Evolutionary conservation across 805 yeast genomes (phyloP).

Genomic region (Wickerhamiella spandovensis): DNA sequence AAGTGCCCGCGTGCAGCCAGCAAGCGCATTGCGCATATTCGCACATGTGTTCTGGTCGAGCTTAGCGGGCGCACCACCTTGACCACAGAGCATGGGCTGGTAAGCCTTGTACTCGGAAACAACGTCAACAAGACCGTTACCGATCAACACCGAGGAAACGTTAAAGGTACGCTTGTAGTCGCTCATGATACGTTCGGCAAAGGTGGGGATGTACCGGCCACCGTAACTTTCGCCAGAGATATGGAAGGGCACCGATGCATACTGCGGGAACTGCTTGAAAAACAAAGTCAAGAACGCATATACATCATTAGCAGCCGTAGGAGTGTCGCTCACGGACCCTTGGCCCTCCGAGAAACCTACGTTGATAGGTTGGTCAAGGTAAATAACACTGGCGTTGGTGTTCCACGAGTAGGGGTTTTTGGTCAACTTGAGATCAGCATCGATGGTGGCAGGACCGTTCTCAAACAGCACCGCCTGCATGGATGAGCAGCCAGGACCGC

Average conservation of each 20-base stretch:
- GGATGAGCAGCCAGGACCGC: constrained; percentile 95
- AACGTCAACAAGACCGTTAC: constrained; percentile 87
- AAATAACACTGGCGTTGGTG: constrained; percentile 75
- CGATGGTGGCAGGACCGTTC: constrained; percentile 74
- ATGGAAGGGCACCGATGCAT: constrained; percentile 47
- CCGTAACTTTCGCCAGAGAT: constrained; percentile 92
- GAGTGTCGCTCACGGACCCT: constrained; percentile 41
- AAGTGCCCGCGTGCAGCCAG: constrained; percentile 7
- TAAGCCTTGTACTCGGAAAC: constrained; percentile 64
- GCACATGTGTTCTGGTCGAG: constrained; percentile 9
- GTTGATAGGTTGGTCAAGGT: constrained; percentile 86
- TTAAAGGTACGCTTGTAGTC: constrained; percentile 41
- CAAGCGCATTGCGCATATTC: constrained; percentile 5
- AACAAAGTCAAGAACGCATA: constrained; percentile 72
- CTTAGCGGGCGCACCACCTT: constrained; percentile 48
- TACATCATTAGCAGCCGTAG: constrained; percentile 79
- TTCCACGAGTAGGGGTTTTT: constrained; percentile 86
- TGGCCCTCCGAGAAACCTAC: constrained; percentile 81
- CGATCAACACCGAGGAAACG: constrained; percentile 70
- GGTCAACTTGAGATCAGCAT: constrained; percentile 47
- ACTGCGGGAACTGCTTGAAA: constrained; percentile 72
- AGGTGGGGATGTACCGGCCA: constrained; percentile 86
- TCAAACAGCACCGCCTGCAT: constrained; percentile 83
- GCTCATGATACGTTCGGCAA: constrained; percentile 40
- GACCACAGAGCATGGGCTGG: constrained; percentile 89